phyloP scores from a whole-genome alignment of 2,329 filamentous ascomycete species.

The Blastomyces parvus region DNA sequence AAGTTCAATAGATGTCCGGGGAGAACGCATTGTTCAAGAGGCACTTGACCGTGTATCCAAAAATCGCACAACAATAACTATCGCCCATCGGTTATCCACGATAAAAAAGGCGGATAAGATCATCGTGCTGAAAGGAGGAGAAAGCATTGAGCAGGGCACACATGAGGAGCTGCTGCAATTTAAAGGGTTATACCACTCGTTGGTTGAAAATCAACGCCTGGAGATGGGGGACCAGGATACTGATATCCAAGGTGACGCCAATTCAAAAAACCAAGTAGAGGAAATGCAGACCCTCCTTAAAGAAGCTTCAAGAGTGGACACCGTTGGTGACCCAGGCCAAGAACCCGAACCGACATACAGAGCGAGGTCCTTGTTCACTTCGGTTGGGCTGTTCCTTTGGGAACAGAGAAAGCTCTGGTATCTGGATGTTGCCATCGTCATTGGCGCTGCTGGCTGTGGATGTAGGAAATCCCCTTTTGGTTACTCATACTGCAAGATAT shows the following conservation, averaged over 20 bases:
- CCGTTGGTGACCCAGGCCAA: conserved; percentile 9
- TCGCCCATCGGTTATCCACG: conserved; percentile 64
- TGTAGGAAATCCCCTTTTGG: conserved; percentile 17
- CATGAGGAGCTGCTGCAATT: conserved; percentile 60
- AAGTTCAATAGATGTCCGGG: conserved; percentile 52
- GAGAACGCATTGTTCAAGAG: conserved; percentile 46
- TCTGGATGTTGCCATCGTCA: conserved; percentile 21
- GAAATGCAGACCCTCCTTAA: conserved; percentile 5
- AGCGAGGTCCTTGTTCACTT: conserved; percentile 16
- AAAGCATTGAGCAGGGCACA: conserved; percentile 62
- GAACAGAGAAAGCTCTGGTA: conserved; percentile 26
- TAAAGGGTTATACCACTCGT: conserved; percentile 54
- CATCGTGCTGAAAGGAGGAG: conserved; percentile 62
- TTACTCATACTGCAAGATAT: not conserved
- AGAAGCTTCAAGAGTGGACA: conserved; percentile 4
- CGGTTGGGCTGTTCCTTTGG: conserved; percentile 23
- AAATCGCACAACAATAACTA: conserved; percentile 62
- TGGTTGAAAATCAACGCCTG: conserved; percentile 46
- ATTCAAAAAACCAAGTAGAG: not conserved
- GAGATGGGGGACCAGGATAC: conserved; percentile 15
- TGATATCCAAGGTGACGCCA: conserved; percentile 1
- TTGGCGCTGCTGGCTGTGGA: conserved; percentile 24
- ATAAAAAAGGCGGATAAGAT: conserved; percentile 71
- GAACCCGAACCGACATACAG: conserved; percentile 6
- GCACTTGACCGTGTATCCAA: conserved; percentile 48